phyloP scores from a whole-genome alignment of 148 eudicot species.

The Cornus florida region DNA sequence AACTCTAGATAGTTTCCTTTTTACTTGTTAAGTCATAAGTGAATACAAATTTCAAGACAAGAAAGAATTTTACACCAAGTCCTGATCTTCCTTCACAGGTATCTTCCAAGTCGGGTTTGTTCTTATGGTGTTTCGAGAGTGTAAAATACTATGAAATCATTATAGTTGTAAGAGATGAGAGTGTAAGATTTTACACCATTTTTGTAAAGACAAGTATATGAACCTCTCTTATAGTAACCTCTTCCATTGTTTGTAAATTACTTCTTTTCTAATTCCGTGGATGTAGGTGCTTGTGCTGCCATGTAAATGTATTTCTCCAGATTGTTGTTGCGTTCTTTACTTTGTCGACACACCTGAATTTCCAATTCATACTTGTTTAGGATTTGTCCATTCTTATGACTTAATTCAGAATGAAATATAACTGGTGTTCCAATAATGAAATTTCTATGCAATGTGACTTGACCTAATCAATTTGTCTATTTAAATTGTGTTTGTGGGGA shows the following conservation, averaged over 20 bases:
- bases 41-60: too few species aligned
- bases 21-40: background rate
- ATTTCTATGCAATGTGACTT: too few species aligned
- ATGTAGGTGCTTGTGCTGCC: background rate
- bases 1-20: too few species aligned
- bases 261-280: background rate
- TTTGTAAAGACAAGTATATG: background rate
- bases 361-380: too few species aligned
- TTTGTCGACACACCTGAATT: background rate
- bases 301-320: background rate
- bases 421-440: too few species aligned
- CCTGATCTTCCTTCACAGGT: too few species aligned
- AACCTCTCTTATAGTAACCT: background rate
- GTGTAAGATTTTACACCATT: background rate
- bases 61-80: too few species aligned
- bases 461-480: too few species aligned
- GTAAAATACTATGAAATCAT: background rate
- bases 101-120: background rate
- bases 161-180: background rate
- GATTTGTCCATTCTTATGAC: too few species aligned
- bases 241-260: background rate
- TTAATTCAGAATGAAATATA: too few species aligned
- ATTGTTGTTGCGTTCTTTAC: background rate
- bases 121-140: background rate
- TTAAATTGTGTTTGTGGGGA: too few species aligned